Conservation (phyloP, 805 yeast species). For the Metschnikowia kunwiensis region DNA sequence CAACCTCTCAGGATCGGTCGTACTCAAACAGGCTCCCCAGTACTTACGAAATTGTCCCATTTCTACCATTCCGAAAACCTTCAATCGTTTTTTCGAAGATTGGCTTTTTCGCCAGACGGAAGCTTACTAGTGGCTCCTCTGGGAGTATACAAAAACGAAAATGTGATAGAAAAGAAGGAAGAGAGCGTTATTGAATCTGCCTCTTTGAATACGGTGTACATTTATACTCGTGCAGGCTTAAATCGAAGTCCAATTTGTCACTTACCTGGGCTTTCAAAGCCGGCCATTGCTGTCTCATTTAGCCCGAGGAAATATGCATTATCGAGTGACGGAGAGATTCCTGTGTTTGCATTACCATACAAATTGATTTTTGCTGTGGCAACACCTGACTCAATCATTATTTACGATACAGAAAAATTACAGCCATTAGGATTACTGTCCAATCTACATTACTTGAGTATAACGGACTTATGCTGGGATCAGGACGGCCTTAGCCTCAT, state of each 20-base stretch:
- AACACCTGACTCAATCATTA: constrained; percentile 76
- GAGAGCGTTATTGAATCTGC: constrained; percentile 7
- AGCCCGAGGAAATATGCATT: constrained; percentile 57
- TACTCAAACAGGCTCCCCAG: constrained; percentile 7
- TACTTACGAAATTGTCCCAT: constrained; percentile 17
- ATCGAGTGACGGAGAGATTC: constrained; percentile 6
- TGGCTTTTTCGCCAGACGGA: constrained; percentile 90
- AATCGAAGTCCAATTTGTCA: constrained; percentile 70
- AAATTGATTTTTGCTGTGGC: constrained; percentile 90
- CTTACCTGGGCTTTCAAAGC: constrained; percentile 74
- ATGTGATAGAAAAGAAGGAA: constrained; percentile 7
- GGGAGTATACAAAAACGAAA: constrained; percentile 52
- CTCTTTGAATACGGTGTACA: constrained; percentile 65
- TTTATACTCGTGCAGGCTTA: constrained; percentile 71
- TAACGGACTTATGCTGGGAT: constrained; percentile 88
- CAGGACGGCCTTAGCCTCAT: constrained; percentile 67
- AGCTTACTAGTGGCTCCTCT: constrained; percentile 67
- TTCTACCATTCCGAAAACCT: constrained; percentile 83
- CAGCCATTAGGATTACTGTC: constrained; percentile 71
- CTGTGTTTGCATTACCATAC: constrained; percentile 61
- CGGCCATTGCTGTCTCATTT: constrained; percentile 80
- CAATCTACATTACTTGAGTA: constrained; percentile 81
- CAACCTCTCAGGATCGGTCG: not conserved
- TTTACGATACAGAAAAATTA: constrained; percentile 74
- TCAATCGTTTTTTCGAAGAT: constrained; percentile 84